Percentiles rank a stretch among this genome's conserved stretches.
Conservation (phyloP, 1,284 basidiomycete species). For the Cerioporus squamosus region DNA sequence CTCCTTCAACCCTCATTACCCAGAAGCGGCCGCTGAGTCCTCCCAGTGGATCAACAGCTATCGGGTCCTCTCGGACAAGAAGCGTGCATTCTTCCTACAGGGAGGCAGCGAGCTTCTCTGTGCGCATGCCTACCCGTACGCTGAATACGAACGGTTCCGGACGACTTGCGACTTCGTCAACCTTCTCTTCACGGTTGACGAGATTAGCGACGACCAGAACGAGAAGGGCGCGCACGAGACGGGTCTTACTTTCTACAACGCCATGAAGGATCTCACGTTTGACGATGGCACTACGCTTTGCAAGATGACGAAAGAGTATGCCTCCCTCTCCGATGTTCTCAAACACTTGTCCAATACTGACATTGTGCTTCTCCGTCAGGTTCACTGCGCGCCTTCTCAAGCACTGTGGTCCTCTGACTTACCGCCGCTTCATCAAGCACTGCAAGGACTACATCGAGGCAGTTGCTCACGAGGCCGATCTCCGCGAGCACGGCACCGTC, state of each 20-base stretch:
- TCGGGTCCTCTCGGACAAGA: constrained; percentile 61
- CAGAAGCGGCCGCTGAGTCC: constrained; percentile 56
- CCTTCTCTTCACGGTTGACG: constrained; percentile 70
- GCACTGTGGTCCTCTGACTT: constrained; percentile 46
- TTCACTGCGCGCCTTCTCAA: constrained; percentile 55
- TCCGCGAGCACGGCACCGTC: constrained; percentile 58
- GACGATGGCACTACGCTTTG: constrained; percentile 57
- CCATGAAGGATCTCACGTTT: constrained; percentile 56
- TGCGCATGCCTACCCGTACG: constrained; percentile 64
- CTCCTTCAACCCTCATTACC: constrained; percentile 57
- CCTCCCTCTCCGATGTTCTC: constrained; percentile 3
- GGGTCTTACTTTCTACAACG: constrained; percentile 55
- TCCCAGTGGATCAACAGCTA: constrained; percentile 66
- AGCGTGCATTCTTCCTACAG: constrained; percentile 62
- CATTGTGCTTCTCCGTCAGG: constrained; percentile 34
- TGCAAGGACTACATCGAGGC: constrained; percentile 61
- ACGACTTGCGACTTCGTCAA: constrained; percentile 70
- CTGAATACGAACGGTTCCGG: constrained; percentile 60
- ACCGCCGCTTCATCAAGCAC: constrained; percentile 55
- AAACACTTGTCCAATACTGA: constrained; percentile 1
- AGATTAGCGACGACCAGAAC: constrained; percentile 70
- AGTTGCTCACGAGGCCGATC: constrained; percentile 61
- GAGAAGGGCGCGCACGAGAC: constrained; percentile 58
- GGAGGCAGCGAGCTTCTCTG: constrained; percentile 66
- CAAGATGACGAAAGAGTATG: constrained; percentile 66